phyloP scores from a whole-genome alignment of 768 basidiomycete genomes.

The Collybia nuda region DNA sequence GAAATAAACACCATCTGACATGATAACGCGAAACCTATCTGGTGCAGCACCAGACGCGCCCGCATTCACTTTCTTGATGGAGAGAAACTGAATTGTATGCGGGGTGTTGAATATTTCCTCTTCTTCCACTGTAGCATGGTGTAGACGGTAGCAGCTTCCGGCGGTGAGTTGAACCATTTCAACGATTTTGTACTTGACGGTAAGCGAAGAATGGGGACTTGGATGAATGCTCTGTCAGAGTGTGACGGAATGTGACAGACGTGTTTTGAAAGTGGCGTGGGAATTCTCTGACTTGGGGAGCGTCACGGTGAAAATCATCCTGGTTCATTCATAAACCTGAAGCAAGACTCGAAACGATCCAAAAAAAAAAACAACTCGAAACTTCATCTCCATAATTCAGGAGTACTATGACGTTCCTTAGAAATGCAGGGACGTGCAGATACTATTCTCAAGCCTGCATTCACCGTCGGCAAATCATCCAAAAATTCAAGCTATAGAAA shows the following conservation, averaged over 20 bases:
- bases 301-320: too few relatives aligned
- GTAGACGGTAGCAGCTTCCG: constrained; percentile 55
- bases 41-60: constrained; percentile 23
- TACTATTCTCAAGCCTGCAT: too few relatives aligned
- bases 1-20: constrained; percentile 87
- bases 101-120: constrained; percentile 37
- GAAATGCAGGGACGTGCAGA: too few relatives aligned
- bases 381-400: too few relatives aligned
- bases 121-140: constrained; percentile 43
- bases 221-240: background rate
- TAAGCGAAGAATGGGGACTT: background rate
- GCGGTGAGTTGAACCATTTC: constrained; percentile 47
- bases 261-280: constrained; percentile 19
- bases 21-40: constrained; percentile 76
- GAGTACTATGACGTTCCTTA: too few relatives aligned
- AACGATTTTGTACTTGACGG: background rate
- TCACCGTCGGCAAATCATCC: too few relatives aligned
- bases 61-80: constrained; percentile 71
- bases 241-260: constrained; percentile 13
- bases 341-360: background rate
- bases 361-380: background rate
- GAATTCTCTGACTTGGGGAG: constrained; percentile 4
- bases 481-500: background rate
- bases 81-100: constrained; percentile 76
- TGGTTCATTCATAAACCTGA: background rate